Evolutionary conservation across 768 basidiomycete genomes (phyloP), one percentile per base, ranked within the genome.

Genomic region (Favolaschia claudopus): DNA sequence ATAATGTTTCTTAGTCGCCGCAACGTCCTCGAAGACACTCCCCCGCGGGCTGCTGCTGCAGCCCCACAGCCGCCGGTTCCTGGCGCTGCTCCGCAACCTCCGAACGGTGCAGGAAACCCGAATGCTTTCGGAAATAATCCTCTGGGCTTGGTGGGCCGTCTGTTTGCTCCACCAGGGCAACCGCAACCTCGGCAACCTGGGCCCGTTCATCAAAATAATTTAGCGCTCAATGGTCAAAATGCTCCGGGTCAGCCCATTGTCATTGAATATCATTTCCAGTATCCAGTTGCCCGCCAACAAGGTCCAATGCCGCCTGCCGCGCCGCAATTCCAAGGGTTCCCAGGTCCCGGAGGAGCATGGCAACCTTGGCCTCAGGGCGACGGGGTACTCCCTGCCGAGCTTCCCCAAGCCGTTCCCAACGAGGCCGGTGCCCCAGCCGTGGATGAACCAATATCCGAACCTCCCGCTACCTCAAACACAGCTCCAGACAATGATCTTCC

Each of bases 181-280:
- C 77, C 78, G 15, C 65, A 69, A 38, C 67, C 71, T 44, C 75
- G 69, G 57, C 75, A 77, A 58, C 58, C 74, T 51, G 63, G 65
- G 17, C 70, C 68, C 34, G 75, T 69, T 27, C 75, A 72, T 9
- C 67, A 68, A 36, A 64, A 69, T 38, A 67, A 70, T 58, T 25
- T 62, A 7, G 53, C 70, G 14, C 70, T 63, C 29, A 74, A 74
- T 55, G 73, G 69, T 50, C 74, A 67, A 9, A 74, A 74, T 52
- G 71, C 72, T 27, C 77, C 76, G 32, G 79, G 74, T 61, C 76
- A 78, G 39, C 63, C 77, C 46, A 79, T 87, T n/a, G 75, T 83
- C 25, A 84, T 87, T 53, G 84, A 87, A 55, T 88, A 89, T 64
- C 84, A 86, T 55, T 83, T 89, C 10, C 86, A 86, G 61, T 86